Base-by-base conservation (phyloP, 2,329 filamentous ascomycete genomes). In the Ceratocystis ficicola region DNA sequence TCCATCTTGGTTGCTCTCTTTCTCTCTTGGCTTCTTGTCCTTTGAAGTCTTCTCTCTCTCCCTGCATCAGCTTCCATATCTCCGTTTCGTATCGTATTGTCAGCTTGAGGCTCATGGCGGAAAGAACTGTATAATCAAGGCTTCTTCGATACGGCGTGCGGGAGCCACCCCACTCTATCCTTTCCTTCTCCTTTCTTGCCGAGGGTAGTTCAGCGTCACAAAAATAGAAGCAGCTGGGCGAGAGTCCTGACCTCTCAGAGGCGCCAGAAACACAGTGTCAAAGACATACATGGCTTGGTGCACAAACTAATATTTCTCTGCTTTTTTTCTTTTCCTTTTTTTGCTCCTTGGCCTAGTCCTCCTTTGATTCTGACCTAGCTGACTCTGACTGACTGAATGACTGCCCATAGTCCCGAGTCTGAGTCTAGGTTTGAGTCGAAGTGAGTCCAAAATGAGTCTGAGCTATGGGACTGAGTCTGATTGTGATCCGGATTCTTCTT, bases 221-320 rank as follows among this genome's bases (percentile, higher is more conserved):
- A 59, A 59, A 59, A 59, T 59, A 59, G 52, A 25, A 59, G 52
- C 52, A 30, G 52, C 52, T 30, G 52, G 28, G 22, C 52, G 5
- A 28, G 48, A 52, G 48, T 59, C 28, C 25, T 59, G 28, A 28
- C n/a, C 22, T 32, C 15, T 20, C 52, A 59, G 52, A 59, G 52
- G 32, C 52, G 36, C 52, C 28, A 59, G 52, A 59, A 30, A 59
- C 52, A 59, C 52, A n/a, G 25, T 30, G 25, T 30, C 52, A 59
- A 25, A 59, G 52, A 59, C 52, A 59, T 59, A 59, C 52, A 59
- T 59, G 15, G 28, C 52, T 32, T 59, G 17, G 52, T 32, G n/a
- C 52, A 59, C 28, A 17, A 17, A 12, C 32, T 32, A 59, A 59
- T 36, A n/a, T 32, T 32, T 59, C 12, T 30, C 52, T 36, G 12